phyloP scores from a whole-genome alignment of 257 asterid genomes.

The Thymus quinquecostatus region DNA sequence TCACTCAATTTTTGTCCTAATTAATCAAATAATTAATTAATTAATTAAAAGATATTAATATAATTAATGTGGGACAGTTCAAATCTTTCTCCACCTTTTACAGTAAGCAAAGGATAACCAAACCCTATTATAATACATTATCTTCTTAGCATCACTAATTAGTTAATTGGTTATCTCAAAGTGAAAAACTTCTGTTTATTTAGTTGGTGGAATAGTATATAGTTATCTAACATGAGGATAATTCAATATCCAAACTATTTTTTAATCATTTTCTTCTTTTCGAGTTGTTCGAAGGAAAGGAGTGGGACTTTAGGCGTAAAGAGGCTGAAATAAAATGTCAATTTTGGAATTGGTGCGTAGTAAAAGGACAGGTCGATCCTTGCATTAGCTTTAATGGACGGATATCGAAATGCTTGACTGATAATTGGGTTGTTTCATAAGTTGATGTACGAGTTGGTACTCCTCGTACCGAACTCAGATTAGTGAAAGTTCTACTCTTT shows the following conservation, averaged over 20 bases:
- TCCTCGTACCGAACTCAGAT: too few relatives aligned
- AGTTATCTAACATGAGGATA: conserved; percentile 35
- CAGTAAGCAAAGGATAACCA: conserved; percentile 20
- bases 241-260: not conserved
- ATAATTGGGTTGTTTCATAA: too few relatives aligned
- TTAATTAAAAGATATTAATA: conserved; percentile 10
- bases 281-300: too few relatives aligned
- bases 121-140: conserved; percentile 44
- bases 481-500: too few relatives aligned
- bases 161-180: conserved; percentile 32
- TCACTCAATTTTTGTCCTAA: conserved; percentile 25
- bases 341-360: too few relatives aligned
- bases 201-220: conserved; percentile 38
- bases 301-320: too few relatives aligned
- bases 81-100: conserved; percentile 19
- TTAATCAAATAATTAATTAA: too few relatives aligned
- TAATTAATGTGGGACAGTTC: conserved; percentile 27
- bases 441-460: not conserved
- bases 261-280: not conserved
- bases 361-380: too few relatives aligned
- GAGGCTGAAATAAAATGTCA: too few relatives aligned
- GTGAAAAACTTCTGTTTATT: conserved; percentile 31
- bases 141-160: conserved; percentile 38
- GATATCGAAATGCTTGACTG: too few relatives aligned
- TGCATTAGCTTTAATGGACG: too few relatives aligned